Evolutionary conservation across 768 basidiomycete species (phyloP).

Genomic region (Dictyophora rubrovolvata): DNA sequence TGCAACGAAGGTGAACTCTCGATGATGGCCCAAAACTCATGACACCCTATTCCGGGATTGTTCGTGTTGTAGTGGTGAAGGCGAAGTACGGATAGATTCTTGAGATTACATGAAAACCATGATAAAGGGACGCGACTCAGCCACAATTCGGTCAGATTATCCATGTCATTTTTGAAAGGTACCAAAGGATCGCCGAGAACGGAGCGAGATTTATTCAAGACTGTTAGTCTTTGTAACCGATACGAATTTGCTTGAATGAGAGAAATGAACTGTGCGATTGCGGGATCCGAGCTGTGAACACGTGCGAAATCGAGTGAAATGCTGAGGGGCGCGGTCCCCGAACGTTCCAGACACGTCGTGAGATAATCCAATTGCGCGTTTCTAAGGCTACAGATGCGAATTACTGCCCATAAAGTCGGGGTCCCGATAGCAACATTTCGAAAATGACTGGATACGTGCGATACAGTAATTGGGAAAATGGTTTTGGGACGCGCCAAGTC

Average conservation of each 20-base stretch:
- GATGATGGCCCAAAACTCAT: slow-evolving; percentile 42
- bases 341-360: background rate
- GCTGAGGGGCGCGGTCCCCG: background rate
- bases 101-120: slow-evolving; percentile 41
- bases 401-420: slow-evolving; percentile 44
- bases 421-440: slow-evolving; percentile 42
- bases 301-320: slow-evolving; percentile 18
- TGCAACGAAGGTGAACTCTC: slow-evolving; percentile 41
- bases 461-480: slow-evolving; percentile 44
- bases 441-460: slow-evolving; percentile 51
- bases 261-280: no score
- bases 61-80: slow-evolving; percentile 52
- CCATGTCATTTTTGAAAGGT: slow-evolving; percentile 43
- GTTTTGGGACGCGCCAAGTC: slow-evolving; percentile 28
- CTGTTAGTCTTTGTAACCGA: no score
- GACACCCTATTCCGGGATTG: slow-evolving; percentile 53
- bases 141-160: slow-evolving; percentile 35
- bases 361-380: background rate
- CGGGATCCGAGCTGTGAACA: no score
- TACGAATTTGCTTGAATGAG: no score
- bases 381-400: slow-evolving; percentile 23
- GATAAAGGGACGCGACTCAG: slow-evolving; percentile 66
- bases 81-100: slow-evolving; percentile 40
- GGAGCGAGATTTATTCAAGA: no score
- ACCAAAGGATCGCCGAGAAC: slow-evolving; percentile 32